Evolutionary conservation across 768 basidiomycete species (phyloP).

Genomic region (Phlebiopsis gigantea): DNA sequence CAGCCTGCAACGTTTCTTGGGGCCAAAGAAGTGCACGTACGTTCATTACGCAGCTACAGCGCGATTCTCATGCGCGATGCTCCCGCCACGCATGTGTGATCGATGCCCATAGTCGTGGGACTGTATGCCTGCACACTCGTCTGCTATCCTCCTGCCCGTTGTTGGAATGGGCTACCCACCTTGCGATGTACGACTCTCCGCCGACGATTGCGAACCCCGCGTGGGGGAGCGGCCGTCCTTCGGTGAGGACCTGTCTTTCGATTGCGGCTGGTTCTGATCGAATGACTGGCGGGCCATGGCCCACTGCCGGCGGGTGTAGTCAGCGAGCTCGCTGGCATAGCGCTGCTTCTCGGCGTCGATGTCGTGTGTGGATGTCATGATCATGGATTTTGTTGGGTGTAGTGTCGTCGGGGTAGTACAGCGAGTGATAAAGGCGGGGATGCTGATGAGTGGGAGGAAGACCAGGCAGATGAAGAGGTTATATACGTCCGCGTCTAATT

Average conservation of each 20-base stretch:
- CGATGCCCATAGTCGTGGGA: conserved; percentile 23
- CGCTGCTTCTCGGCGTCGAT: conserved; percentile 27
- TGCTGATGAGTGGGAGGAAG: not conserved
- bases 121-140: conserved; percentile 20
- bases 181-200: conserved; percentile 7
- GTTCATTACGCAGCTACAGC: conserved; percentile 6
- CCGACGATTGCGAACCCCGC: conserved; percentile 5
- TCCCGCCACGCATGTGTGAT: conserved; percentile 15
- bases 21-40: not conserved
- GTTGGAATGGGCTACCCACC: conserved; percentile 12
- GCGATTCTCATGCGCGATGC: conserved; percentile 13
- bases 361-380: conserved; percentile 16
- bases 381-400: not conserved
- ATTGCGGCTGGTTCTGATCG: conserved; percentile 12
- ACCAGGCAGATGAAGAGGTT: not conserved
- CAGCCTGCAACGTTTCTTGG: not conserved
- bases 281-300: conserved; percentile 23
- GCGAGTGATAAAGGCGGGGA: conserved; percentile 2
- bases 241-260: conserved; percentile 5
- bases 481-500: conserved; percentile 2
- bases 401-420: not conserved
- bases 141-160: not conserved
- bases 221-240: conserved; percentile 4
- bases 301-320: conserved; percentile 36
- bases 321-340: conserved; percentile 33